phyloP scores from a whole-genome alignment of 306 rosid species.

The Lathyrus aphaca region DNA sequence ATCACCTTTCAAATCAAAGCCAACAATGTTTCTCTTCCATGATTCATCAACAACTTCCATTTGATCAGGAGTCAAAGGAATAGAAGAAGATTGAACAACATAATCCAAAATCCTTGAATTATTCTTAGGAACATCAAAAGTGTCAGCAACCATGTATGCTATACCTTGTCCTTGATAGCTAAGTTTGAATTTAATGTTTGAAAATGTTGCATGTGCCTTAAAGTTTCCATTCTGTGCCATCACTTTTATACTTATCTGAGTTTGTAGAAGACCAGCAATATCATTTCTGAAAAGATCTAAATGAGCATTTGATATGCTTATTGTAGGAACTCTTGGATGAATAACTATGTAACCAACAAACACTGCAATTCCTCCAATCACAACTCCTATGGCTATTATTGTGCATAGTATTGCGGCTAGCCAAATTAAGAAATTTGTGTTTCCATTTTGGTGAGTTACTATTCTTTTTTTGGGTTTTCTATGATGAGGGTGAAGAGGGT shows the following conservation, averaged over 20 bases:
- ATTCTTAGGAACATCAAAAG: slow-evolving; percentile 62
- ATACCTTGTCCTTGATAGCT: slow-evolving; percentile 55
- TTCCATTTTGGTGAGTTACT: neutral
- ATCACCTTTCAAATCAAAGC: slow-evolving; percentile 61
- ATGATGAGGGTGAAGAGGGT: neutral
- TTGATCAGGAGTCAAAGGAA: slow-evolving; percentile 59
- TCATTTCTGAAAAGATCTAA: slow-evolving; percentile 51
- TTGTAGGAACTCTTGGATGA: slow-evolving; percentile 76
- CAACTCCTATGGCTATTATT: slow-evolving; percentile 55
- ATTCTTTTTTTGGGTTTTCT: slow-evolving; percentile 2
- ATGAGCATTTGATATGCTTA: slow-evolving; percentile 57
- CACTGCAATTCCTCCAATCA: slow-evolving; percentile 54
- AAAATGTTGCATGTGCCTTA: slow-evolving; percentile 72
- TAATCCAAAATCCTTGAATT: slow-evolving; percentile 43
- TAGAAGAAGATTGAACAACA: slow-evolving; percentile 46
- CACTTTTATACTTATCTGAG: slow-evolving; percentile 50
- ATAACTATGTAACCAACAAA: slow-evolving; percentile 64
- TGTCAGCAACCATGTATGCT: slow-evolving; percentile 50
- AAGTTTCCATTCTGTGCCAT: slow-evolving; percentile 74
- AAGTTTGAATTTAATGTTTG: slow-evolving; percentile 51
- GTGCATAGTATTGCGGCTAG: slow-evolving; percentile 65
- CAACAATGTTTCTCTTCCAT: slow-evolving; percentile 51
- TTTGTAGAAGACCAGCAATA: slow-evolving; percentile 57
- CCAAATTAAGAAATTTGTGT: slow-evolving; percentile 70
- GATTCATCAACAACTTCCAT: slow-evolving; percentile 53